These are phyloP conservation scores for Sporothrix variecibatus DNA, from an alignment of 2,329 filamentous ascomycete species.

Conservation along the genomic window DNA sequence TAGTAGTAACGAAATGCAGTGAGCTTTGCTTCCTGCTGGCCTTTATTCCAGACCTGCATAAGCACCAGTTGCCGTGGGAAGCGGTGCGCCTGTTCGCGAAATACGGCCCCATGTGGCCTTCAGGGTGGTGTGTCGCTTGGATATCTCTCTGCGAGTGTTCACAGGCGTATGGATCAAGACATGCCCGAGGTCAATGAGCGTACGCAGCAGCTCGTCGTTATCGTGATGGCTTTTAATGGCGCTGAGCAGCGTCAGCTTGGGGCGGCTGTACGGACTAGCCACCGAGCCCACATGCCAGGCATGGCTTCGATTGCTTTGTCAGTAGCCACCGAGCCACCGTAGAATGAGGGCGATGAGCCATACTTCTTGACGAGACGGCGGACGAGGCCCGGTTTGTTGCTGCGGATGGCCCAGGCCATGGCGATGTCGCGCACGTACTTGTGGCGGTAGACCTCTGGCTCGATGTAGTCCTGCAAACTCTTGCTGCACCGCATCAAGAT, in stretches of 20 bases:
- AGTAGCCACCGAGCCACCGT: not conserved
- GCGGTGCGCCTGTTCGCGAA: not conserved
- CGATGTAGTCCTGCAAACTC: not conserved
- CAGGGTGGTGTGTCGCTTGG: not conserved
- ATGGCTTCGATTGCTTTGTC: not conserved
- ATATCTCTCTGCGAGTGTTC: not conserved
- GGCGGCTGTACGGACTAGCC: not conserved
- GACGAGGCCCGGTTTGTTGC: not conserved
- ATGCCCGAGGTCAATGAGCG: not conserved
- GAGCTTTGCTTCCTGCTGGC: not conserved
- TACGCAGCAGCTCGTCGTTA: not conserved
- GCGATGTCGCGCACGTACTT: not conserved
- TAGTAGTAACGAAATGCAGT: conserved; percentile 1
- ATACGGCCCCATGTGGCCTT: not conserved
- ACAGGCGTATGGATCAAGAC: not conserved
- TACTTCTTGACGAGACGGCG: conserved; percentile 11
- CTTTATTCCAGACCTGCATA: not conserved
- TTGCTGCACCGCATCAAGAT: not conserved
- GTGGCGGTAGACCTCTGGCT: not conserved
- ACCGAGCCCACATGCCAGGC: too few species aligned
- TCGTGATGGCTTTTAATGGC: not conserved
- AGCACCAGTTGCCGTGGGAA: not conserved
- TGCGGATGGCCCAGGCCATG: conserved; percentile 12
- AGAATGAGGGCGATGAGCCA: conserved; percentile 13
- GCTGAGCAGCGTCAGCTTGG: not conserved